Conservation (phyloP, 2,329 filamentous ascomycete genomes). For the Peltaster fructicola region DNA sequence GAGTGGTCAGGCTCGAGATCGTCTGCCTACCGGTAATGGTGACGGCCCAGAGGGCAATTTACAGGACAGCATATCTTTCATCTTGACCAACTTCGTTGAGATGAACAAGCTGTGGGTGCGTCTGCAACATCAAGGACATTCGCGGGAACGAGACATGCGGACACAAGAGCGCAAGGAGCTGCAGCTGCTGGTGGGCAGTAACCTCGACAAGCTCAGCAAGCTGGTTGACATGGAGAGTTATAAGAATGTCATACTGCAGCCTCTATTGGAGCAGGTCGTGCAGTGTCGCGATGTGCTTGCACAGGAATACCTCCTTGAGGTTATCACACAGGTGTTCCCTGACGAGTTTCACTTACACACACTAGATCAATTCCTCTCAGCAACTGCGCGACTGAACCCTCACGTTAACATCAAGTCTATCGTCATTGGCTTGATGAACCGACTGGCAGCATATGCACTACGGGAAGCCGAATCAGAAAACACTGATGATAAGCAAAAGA, state of each 20-base stretch:
- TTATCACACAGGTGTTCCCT: slow-evolving; percentile 96
- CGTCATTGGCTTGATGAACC: slow-evolving; percentile 94
- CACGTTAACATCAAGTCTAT: slow-evolving; percentile 97
- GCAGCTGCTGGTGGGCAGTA: slow-evolving; percentile 88
- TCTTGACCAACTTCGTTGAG: slow-evolving; percentile 96
- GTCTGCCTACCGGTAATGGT: slow-evolving; percentile 60
- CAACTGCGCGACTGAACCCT: slow-evolving; percentile 81
- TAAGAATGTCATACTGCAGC: slow-evolving; percentile 74
- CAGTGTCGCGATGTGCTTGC: slow-evolving; percentile 93
- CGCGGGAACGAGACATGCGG: slow-evolving; percentile 78
- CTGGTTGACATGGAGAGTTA: slow-evolving; percentile 89
- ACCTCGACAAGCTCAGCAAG: slow-evolving; percentile 86
- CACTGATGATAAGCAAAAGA: slow-evolving; percentile 52
- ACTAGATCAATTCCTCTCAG: slow-evolving; percentile 82
- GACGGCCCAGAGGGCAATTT: slow-evolving; percentile 91
- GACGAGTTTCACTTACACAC: slow-evolving; percentile 98
- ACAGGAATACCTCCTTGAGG: slow-evolving; percentile 92
- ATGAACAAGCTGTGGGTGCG: slow-evolving; percentile 99
- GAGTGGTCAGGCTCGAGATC: slow-evolving; percentile 82
- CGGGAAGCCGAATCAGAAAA: slow-evolving; percentile 60
- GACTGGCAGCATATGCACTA: slow-evolving; percentile 85
- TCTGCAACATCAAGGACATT: slow-evolving; percentile 92
- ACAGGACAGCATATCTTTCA: slow-evolving; percentile 94
- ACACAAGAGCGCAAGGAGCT: slow-evolving; percentile 91
- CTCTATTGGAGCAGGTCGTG: slow-evolving; percentile 87